Conservation (phyloP, 2,329 filamentous ascomycete genomes). For the Colletotrichum aenigma region DNA sequence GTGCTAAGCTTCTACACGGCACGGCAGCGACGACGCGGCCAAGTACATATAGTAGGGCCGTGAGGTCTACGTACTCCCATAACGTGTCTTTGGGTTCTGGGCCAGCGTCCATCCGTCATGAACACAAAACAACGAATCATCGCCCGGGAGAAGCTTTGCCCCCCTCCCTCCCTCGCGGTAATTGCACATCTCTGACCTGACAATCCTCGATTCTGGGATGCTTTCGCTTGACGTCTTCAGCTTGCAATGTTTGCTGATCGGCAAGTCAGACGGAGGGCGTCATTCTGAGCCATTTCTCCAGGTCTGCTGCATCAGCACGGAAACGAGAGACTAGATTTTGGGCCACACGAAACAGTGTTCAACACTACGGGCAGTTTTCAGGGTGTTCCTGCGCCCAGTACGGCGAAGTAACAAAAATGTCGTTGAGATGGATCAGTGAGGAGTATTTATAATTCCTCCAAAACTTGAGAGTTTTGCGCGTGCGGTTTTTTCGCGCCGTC, state of each 20-base stretch:
- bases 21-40: background rate
- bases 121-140: background rate
- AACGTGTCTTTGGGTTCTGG: background rate
- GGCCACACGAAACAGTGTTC: background rate
- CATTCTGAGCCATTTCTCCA: background rate
- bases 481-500: background rate
- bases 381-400: background rate
- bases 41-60: background rate
- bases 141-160: background rate
- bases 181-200: constrained; percentile 15
- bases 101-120: constrained; percentile 1
- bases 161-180: background rate
- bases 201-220: background rate
- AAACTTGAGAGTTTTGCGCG: background rate
- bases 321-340: background rate
- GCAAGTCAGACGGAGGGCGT: background rate
- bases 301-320: background rate
- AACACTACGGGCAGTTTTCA: background rate
- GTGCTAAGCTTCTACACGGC: constrained; percentile 14
- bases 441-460: background rate
- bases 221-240: constrained; percentile 4
- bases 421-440: background rate
- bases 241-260: constrained; percentile 3
- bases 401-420: background rate
- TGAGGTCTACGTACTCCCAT: background rate